Percentiles rank a stretch among this genome's conserved stretches.
These are phyloP conservation scores for Agrostemma githago DNA, from an alignment of 148 eudicot genomes.

Conservation along the genomic window DNA sequence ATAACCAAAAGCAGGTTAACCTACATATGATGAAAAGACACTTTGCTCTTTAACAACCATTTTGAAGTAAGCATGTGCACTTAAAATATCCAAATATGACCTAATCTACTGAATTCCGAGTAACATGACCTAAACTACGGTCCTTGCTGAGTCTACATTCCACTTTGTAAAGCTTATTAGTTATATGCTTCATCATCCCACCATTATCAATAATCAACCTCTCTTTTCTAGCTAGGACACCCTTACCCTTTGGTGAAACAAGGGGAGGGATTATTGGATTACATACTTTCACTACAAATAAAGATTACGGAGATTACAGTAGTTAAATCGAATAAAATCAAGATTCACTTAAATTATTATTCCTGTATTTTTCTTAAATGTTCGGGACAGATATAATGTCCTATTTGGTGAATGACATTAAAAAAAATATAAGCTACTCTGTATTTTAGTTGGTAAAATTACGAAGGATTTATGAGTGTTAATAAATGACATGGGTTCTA, in stretches of 20 bases:
- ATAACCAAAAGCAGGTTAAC: too few species aligned
- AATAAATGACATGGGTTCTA: too few species aligned
- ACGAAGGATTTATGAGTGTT: too few species aligned
- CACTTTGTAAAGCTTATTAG: conserved; percentile 32
- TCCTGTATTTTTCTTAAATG: not conserved
- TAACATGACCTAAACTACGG: conserved; percentile 26
- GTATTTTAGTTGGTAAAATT: too few species aligned
- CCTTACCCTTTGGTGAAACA: conserved; percentile 31
- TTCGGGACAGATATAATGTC: not conserved
- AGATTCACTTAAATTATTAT: conserved; percentile 34
- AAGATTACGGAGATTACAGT: conserved; percentile 14
- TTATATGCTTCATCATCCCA: conserved; percentile 22
- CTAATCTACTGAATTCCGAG: conserved; percentile 30
- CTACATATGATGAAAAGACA: too few species aligned
- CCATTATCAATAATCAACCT: conserved; percentile 29
- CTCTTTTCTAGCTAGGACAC: conserved; percentile 17
- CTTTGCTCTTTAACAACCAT: not conserved
- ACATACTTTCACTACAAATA: conserved; percentile 16
- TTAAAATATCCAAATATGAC: conserved; percentile 24
- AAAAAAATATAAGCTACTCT: too few species aligned
- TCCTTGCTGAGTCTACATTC: conserved; percentile 46
- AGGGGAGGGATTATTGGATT: conserved; percentile 7
- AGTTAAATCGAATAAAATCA: conserved; percentile 19
- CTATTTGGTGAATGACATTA: too few species aligned
- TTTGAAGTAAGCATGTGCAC: conserved; percentile 4